A percentile compares a stretch with the other conserved stretches of the same genome.
These are phyloP conservation scores for Licmophora abbreviata DNA, from an alignment of 108 stramenopile species.

Conservation along the genomic window DNA sequence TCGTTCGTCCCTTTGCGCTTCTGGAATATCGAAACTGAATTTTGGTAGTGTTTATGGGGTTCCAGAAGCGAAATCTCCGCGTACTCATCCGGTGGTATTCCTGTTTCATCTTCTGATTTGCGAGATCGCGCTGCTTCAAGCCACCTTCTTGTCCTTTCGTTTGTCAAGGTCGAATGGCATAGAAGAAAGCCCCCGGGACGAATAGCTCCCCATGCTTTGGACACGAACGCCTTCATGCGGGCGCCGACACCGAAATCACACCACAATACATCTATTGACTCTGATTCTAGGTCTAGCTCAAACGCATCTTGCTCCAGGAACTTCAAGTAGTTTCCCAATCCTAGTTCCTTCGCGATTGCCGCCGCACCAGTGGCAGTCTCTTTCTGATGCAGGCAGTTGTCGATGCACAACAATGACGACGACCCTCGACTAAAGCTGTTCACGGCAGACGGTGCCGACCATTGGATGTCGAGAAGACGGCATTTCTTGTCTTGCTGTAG, in stretches of 20 bases:
- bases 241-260: conserved; percentile 85
- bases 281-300: conserved; percentile 30
- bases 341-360: conserved; percentile 53
- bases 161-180: conserved; percentile 67
- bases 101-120: conserved; percentile 30
- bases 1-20: conserved; percentile 24
- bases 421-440: conserved; percentile 15
- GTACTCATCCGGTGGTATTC: conserved; percentile 49
- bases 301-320: conserved; percentile 70
- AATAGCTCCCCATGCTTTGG: conserved; percentile 41
- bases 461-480: conserved; percentile 59
- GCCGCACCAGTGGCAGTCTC: conserved; percentile 64
- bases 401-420: conserved; percentile 58
- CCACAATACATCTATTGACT: conserved; percentile 72
- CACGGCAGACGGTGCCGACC: conserved; percentile 27
- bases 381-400: conserved; percentile 77
- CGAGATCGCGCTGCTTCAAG: conserved; percentile 41
- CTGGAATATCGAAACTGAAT: conserved; percentile 64
- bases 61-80: conserved; percentile 66
- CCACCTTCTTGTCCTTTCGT: conserved; percentile 63
- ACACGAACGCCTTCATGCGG: conserved; percentile 54
- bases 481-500: conserved; percentile 37
- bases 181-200: conserved; percentile 69
- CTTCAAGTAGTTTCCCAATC: conserved; percentile 49
- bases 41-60: conserved; percentile 74